These are phyloP conservation scores for Bruguiera parviflora DNA, from an alignment of 345 rosid genomes.

Conservation along the genomic window DNA sequence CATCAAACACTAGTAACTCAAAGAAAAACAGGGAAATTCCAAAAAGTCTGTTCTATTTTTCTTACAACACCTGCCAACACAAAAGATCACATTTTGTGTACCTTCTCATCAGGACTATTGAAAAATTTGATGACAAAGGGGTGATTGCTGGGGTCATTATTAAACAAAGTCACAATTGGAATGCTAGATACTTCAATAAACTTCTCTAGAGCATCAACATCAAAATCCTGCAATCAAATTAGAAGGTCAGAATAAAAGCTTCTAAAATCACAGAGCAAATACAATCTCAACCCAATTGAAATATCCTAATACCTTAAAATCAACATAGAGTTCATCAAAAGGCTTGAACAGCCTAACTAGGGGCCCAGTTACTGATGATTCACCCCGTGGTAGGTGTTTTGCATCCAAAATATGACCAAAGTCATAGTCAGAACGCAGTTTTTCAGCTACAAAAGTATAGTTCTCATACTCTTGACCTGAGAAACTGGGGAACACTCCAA, in stretches of 20 bases:
- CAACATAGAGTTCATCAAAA: slow-evolving; percentile 83
- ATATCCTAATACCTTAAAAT: slow-evolving; percentile 54
- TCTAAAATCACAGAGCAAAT: background rate
- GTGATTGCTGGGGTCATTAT: slow-evolving; percentile 69
- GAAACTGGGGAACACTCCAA: slow-evolving; percentile 84
- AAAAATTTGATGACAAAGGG: slow-evolving; percentile 79
- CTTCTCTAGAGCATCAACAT: slow-evolving; percentile 70
- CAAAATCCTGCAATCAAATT: slow-evolving; percentile 55
- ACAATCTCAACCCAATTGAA: background rate
- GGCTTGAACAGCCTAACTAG: slow-evolving; percentile 91
- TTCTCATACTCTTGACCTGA: slow-evolving; percentile 84
- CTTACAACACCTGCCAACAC: background rate
- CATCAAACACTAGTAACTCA: background rate
- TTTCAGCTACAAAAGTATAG: slow-evolving; percentile 66
- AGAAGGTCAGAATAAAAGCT: slow-evolving; percentile 7
- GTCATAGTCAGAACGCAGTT: slow-evolving; percentile 78
- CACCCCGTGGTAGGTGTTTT: slow-evolving; percentile 91
- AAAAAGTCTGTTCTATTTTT: no score
- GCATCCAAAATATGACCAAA: slow-evolving; percentile 87
- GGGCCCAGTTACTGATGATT: slow-evolving; percentile 73
- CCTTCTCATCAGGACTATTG: slow-evolving; percentile 69
- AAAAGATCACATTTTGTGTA: slow-evolving; percentile 6
- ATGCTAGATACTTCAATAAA: slow-evolving; percentile 70
- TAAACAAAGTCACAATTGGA: slow-evolving; percentile 66
- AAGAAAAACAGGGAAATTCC: background rate